Conservation (phyloP, 2,329 filamentous ascomycete species). For the Pleurostoma richardsiae region DNA sequence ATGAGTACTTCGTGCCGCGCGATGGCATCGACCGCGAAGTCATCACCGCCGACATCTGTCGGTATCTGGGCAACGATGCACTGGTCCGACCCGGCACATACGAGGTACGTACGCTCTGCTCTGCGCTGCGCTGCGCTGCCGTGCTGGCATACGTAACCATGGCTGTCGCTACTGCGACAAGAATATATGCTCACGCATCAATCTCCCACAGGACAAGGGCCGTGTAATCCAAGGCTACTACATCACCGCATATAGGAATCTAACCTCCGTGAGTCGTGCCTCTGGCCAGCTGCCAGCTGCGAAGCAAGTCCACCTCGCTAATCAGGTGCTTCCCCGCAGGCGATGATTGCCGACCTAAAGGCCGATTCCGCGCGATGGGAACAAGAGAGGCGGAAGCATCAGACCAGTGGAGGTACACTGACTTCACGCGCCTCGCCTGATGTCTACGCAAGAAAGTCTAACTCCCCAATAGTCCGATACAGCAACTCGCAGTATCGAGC, state of each 20-base stretch:
- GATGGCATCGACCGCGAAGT: slow-evolving; percentile 81
- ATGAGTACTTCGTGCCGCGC: slow-evolving; percentile 76
- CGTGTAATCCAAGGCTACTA: slow-evolving; percentile 67
- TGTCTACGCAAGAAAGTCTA: slow-evolving; percentile 49
- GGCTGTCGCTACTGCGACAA: background rate
- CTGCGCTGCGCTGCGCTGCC: too few species aligned
- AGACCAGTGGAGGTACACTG: slow-evolving; percentile 54
- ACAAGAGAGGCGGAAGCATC: slow-evolving; percentile 52
- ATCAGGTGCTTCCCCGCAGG: slow-evolving; percentile 28
- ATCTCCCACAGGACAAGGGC: slow-evolving; percentile 40
- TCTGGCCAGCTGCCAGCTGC: slow-evolving; percentile 1
- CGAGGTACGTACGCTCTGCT: slow-evolving; percentile 48
- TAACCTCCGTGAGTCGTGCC: slow-evolving; percentile 61
- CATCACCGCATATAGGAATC: slow-evolving; percentile 73
- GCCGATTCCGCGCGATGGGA: slow-evolving; percentile 59
- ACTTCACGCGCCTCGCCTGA: slow-evolving; percentile 44
- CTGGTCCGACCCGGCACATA: slow-evolving; percentile 70
- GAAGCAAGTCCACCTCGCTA: background rate
- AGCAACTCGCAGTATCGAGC: slow-evolving; percentile 43
- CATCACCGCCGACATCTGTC: slow-evolving; percentile 79
- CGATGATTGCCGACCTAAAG: slow-evolving; percentile 60
- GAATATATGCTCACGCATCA: background rate
- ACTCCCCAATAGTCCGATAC: slow-evolving; percentile 54
- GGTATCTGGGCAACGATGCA: slow-evolving; percentile 78
- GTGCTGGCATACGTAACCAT: background rate